These are phyloP conservation scores for Trichosporon faecale DNA, from an alignment of 1,284 basidiomycete genomes.

Conservation along the genomic window DNA sequence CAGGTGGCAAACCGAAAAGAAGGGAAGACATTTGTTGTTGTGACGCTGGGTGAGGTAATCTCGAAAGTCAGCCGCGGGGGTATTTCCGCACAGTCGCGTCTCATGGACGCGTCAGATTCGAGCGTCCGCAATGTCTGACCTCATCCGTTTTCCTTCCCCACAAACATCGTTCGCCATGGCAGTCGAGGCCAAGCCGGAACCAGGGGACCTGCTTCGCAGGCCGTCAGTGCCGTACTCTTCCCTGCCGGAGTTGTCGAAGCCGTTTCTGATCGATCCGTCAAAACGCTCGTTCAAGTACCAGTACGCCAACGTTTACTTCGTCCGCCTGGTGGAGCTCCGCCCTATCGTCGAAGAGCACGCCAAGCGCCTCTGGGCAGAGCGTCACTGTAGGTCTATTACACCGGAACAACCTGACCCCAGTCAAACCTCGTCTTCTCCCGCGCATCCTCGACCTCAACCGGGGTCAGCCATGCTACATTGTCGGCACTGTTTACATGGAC, in stretches of 20 bases:
- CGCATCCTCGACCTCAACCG: conserved; percentile 86
- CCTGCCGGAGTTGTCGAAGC: conserved; percentile 46
- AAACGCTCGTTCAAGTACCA: conserved; percentile 64
- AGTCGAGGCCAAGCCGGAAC: conserved; percentile 14
- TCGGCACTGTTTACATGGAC: conserved; percentile 95
- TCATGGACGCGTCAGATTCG: conserved; percentile 1
- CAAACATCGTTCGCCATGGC: conserved; percentile 15
- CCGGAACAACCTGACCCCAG: conserved; percentile 50
- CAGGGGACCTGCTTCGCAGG: conserved; percentile 21
- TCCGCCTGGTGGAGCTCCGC: conserved; percentile 66
- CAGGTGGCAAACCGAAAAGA: background rate
- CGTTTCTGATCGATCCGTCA: conserved; percentile 48
- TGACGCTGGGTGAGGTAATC: conserved; percentile 10
- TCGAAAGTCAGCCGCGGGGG: conserved; percentile 10
- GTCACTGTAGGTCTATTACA: conserved; percentile 57
- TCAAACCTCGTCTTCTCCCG: conserved; percentile 69
- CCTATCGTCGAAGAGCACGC: conserved; percentile 65
- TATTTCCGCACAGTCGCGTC: conserved; percentile 9
- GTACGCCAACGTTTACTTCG: conserved; percentile 90
- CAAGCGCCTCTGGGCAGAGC: conserved; percentile 62
- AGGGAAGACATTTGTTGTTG: conserved; percentile 8
- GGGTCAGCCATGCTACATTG: conserved; percentile 79
- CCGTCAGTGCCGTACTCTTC: conserved; percentile 39
- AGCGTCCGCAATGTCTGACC: background rate
- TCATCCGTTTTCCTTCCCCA: background rate